Percentiles rank a stretch among this genome's conserved stretches.
Conservation (phyloP, 305 asterid species). For the Rubia occidens region DNA sequence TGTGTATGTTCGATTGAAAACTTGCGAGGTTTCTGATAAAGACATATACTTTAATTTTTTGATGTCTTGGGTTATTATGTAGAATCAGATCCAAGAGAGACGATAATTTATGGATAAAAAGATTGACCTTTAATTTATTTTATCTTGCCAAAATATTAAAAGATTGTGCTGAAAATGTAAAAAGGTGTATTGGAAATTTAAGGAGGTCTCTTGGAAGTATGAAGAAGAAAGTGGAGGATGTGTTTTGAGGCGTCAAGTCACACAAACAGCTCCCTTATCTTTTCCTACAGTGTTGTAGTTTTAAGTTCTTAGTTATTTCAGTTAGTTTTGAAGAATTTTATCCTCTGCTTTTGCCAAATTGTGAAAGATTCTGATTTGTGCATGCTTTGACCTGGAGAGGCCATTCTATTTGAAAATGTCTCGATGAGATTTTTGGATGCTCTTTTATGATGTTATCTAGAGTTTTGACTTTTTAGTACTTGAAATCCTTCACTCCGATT, state of each 20-base stretch:
- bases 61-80: neutral
- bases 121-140: neutral
- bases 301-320: neutral
- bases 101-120: neutral
- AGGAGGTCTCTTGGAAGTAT: neutral
- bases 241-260: neutral
- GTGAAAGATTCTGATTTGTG: neutral
- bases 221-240: neutral
- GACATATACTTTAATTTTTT: neutral
- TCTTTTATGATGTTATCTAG: neutral
- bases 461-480: neutral
- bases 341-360: neutral
- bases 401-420: neutral
- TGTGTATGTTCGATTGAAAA: neutral
- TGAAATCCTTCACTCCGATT: neutral
- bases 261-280: neutral
- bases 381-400: neutral
- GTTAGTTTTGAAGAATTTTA: neutral
- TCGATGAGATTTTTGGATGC: neutral
- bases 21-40: neutral
- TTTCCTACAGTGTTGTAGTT: neutral
- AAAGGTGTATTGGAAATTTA: neutral
- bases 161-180: neutral
- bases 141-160: neutral
- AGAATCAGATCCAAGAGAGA: neutral